Evolutionary conservation across 495 filamentous ascomycete genomes (phyloP).

Genomic region (Mytilinidion resinicola): DNA sequence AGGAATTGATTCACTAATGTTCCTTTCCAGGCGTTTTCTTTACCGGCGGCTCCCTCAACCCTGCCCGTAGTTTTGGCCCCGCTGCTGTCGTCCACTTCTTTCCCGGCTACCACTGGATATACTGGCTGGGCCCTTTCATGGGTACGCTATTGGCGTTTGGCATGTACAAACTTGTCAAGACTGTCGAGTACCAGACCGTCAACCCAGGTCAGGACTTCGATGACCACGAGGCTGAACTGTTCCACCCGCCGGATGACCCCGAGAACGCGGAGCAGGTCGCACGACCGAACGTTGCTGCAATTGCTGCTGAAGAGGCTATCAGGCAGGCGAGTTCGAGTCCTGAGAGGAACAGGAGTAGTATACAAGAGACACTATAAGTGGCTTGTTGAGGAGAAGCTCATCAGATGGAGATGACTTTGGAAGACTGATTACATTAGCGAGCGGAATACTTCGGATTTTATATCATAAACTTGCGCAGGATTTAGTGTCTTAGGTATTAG

Average conservation of each 20-base stretch:
- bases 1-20: not conserved
- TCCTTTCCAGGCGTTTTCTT: slow-evolving; percentile 52
- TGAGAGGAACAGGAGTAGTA: not conserved
- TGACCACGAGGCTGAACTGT: slow-evolving; percentile 32
- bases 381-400: too few species aligned
- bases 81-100: slow-evolving; percentile 68
- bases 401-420: too few species aligned
- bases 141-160: slow-evolving; percentile 35
- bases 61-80: slow-evolving; percentile 64
- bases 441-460: too few species aligned
- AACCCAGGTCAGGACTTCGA: slow-evolving; percentile 67
- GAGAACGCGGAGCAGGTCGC: slow-evolving; percentile 12
- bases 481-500: too few species aligned
- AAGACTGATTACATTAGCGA: too few species aligned
- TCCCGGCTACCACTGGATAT: slow-evolving; percentile 61
- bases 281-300: slow-evolving; percentile 26
- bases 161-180: slow-evolving; percentile 42
- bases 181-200: slow-evolving; percentile 65
- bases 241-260: slow-evolving; percentile 19
- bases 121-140: slow-evolving; percentile 38
- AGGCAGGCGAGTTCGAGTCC: slow-evolving; percentile 1
- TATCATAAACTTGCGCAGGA: too few species aligned
- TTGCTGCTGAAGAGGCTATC: slow-evolving; percentile 20
- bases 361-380: not conserved
- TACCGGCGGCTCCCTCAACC: slow-evolving; percentile 67